Base-by-base conservation (phyloP, 768 basidiomycete species). In the Phylloporus sp. region DNA sequence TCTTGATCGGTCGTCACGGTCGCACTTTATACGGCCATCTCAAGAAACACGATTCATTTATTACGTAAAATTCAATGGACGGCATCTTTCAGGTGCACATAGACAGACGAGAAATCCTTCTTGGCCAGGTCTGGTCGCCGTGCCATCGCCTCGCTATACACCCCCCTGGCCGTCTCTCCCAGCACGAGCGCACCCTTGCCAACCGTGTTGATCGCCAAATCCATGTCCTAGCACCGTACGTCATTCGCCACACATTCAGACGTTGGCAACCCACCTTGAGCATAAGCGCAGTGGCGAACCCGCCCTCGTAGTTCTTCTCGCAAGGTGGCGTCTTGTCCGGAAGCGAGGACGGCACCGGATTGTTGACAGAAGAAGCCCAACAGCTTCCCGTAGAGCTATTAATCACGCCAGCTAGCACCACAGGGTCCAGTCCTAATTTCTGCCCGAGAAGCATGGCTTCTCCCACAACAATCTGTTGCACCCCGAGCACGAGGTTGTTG, bases 361-460 rank as follows among this genome's bases (percentile, higher is more conserved):
- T 94, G 70, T 94, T 95, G 29, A 86, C 81, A 1, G 83, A 81
- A 21, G 84, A 82, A 14, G 89, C 76, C 89, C 90, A 91, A 59
- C 89, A 92, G 15, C 75, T 72, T 4, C 89, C 90, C 3, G 87
- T 90, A 50, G 84, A 86, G 60, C 76, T 91, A 62, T 93, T 92
- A 52, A 95, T 82, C 4, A 94, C 89, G 6, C 80, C 75, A 4
- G 91, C 86, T 18, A 95, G 75, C 24, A 92, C 71, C 9, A 74
- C 73, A 15, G 90, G 79, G 37, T 90, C 76, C 46, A 95, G 68
- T 3, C 91, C 92, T n/a, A 94, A 69, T 47, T 77, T 82, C 63
- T 81, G 76, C 4, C 92, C 92, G 9, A 94, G 74, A 5, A 93
- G 67, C 91, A 95, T 94, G 4, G 86, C 90, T 66, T 95, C 92